Conservation (phyloP, 2,329 filamentous ascomycete species). For the Alternaria panax region DNA sequence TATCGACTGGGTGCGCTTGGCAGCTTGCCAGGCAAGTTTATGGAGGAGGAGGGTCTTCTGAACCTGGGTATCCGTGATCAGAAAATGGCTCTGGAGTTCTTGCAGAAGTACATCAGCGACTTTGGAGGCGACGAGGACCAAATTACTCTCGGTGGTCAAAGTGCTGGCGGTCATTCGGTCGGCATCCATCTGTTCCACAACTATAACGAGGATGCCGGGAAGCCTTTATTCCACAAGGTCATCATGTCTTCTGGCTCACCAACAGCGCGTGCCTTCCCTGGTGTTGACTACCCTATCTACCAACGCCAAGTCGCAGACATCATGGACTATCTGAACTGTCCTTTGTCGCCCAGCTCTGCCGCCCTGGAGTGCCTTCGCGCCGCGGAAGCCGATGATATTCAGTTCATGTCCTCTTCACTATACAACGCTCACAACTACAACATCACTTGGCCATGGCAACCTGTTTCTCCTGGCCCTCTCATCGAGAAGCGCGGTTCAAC, state of each 20-base stretch:
- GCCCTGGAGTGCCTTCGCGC: constrained; percentile 52
- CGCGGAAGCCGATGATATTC: constrained; percentile 50
- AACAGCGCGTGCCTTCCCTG: constrained; percentile 48
- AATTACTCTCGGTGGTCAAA: constrained; percentile 53
- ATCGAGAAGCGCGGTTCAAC: constrained; percentile 58
- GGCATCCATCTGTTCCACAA: constrained; percentile 49
- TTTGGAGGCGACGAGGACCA: constrained; percentile 51
- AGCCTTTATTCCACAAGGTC: constrained; percentile 43
- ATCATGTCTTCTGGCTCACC: constrained; percentile 46
- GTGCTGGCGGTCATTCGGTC: constrained; percentile 50
- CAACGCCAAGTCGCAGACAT: constrained; percentile 40
- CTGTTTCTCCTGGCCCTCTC: constrained; percentile 55
- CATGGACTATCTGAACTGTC: constrained; percentile 41
- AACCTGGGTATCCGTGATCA: constrained; percentile 46
- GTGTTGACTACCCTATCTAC: constrained; percentile 41
- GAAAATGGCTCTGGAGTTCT: constrained; percentile 46
- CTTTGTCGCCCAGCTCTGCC: constrained; percentile 31
- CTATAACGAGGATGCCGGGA: constrained; percentile 41
- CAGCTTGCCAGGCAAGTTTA: constrained; percentile 43
- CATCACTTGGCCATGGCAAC: constrained; percentile 60
- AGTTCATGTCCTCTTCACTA: constrained; percentile 50
- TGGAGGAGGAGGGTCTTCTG: constrained; percentile 44
- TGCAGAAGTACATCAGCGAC: constrained; percentile 49
- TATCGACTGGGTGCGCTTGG: constrained; percentile 47
- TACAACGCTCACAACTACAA: constrained; percentile 51